phyloP scores from a whole-genome alignment of 768 basidiomycete species.

The Leccinum variicolor region DNA sequence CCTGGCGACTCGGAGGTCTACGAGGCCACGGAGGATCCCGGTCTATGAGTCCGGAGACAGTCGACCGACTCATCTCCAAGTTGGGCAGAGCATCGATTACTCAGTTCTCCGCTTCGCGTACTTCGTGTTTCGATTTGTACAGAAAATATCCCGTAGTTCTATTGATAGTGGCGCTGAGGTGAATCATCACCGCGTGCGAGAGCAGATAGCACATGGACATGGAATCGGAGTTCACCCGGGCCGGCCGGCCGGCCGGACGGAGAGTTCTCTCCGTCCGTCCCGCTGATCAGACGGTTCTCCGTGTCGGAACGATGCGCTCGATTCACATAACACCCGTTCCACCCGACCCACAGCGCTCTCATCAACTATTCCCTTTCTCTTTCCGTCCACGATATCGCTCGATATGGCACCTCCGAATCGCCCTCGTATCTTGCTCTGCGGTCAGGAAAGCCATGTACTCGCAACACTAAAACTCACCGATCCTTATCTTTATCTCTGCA shows the following conservation, averaged over 20 bases:
- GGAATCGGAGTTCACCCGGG: background rate
- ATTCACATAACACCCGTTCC: background rate
- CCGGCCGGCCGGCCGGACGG: background rate
- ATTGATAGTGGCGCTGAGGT: background rate
- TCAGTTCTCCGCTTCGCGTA: background rate
- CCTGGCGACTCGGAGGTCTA: too few relatives aligned
- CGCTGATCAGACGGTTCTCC: background rate
- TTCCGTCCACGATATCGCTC: background rate
- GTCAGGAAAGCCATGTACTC: conserved; percentile 15
- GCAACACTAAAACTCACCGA: background rate
- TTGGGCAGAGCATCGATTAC: too few relatives aligned
- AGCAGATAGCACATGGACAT: background rate
- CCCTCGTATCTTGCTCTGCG: conserved; percentile 35
- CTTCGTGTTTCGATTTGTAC: too few relatives aligned
- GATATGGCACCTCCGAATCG: background rate
- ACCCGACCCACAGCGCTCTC: background rate
- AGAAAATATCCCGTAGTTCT: too few relatives aligned
- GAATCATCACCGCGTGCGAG: background rate
- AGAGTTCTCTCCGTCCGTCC: background rate
- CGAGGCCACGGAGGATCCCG: too few relatives aligned
- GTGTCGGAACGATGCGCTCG: background rate
- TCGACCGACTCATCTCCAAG: too few relatives aligned
- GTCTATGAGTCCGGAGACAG: too few relatives aligned
- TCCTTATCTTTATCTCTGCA: conserved; percentile 26
- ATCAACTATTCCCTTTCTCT: background rate